Evolutionary conservation across 78 protist genomes (phyloP), one percentile per base, ranked within the genome.

Genomic region (Pigoraptor vietnamica): DNA sequence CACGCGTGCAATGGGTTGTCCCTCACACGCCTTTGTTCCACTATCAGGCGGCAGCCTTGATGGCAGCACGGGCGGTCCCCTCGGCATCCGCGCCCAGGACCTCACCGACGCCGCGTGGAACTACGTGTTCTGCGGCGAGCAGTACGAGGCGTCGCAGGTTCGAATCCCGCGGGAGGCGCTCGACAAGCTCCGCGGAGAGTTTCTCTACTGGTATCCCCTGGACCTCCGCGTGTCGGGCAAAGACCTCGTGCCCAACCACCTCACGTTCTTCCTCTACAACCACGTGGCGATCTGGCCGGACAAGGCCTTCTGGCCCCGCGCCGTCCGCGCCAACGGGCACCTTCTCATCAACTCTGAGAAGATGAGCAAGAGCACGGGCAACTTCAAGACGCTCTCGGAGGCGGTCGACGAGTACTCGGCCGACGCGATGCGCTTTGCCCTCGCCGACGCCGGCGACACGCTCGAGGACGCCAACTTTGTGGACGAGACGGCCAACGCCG

Each of bases 351-450:
- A 99, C 95, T 93, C 91, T 23, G 99, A 92, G 25, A 99, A 99
- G 96, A 99, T 99, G 99, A 94, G 98, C 39, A 99, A 99, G 97
- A 90, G 95, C 21, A 98, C 97, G 1, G 99, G 99, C 89, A 99
- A 99, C 96, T 99, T 99, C 95, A 33, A 97, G 90, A 96, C 99
- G 24, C 93, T 98, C 40, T 37, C 24, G 37, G 95, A 94, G 23
- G 94, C 96, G 23, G n/a, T 93, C 67, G 40, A 90, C 1, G 10
- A 84, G 37, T 98, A 40, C 95, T 91, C 94, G 1, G 94, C 97
- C 25, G 93, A 94, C 67, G 89, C 97, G 40, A 97, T 96, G 86
- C 97, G 99, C 56, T 48, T 99, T 33, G 98, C 98, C 24, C 95
- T 98, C 24, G 99, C 99, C 23, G 99, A 98, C 39, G 97, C 99